Conservation (phyloP, 192 early-diverging fungal species). For the Backusella morwellensis region DNA sequence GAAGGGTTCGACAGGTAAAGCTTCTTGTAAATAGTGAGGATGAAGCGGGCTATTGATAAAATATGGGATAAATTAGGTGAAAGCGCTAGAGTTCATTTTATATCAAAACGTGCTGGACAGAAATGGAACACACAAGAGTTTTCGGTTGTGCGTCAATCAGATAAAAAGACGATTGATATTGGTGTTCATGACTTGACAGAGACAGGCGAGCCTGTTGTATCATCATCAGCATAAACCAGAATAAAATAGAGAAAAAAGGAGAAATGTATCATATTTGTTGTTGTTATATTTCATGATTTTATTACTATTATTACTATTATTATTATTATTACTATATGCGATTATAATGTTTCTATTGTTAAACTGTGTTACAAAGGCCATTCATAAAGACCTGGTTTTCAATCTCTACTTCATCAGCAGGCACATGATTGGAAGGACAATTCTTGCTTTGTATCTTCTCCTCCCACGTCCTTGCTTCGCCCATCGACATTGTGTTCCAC, state of each 20-base stretch:
- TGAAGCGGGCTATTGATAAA: not conserved
- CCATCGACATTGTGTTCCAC: slow-evolving; percentile 46
- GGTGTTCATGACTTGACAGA: slow-evolving; percentile 22
- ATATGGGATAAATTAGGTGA: slow-evolving; percentile 11
- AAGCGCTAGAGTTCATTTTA: slow-evolving; percentile 39
- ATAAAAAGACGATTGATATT: slow-evolving; percentile 22
- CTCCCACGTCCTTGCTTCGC: slow-evolving; percentile 32
- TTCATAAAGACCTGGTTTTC: slow-evolving; percentile 50
- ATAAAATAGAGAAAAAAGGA: not conserved
- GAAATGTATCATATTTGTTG: not conserved
- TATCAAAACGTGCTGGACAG: slow-evolving; percentile 28
- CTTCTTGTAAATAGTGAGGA: not conserved
- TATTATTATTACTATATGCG: not conserved
- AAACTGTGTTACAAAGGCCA: slow-evolving; percentile 27
- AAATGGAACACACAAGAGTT: slow-evolving; percentile 46
- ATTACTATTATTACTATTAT: not conserved
- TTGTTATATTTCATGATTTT: not conserved
- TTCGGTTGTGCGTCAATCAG: slow-evolving; percentile 30
- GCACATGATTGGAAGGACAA: slow-evolving; percentile 50
- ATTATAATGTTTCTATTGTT: not conserved
- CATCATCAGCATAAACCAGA: not conserved
- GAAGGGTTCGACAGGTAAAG: slow-evolving; percentile 45
- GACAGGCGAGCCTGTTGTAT: slow-evolving; percentile 14
- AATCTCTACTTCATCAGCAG: slow-evolving; percentile 47
- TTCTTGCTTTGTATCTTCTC: slow-evolving; percentile 21